Percentiles rank a stretch among this genome's conserved stretches.
Evolutionary conservation across 768 basidiomycete genomes (phyloP).

Genomic region (Rubroboletus satanas): DNA sequence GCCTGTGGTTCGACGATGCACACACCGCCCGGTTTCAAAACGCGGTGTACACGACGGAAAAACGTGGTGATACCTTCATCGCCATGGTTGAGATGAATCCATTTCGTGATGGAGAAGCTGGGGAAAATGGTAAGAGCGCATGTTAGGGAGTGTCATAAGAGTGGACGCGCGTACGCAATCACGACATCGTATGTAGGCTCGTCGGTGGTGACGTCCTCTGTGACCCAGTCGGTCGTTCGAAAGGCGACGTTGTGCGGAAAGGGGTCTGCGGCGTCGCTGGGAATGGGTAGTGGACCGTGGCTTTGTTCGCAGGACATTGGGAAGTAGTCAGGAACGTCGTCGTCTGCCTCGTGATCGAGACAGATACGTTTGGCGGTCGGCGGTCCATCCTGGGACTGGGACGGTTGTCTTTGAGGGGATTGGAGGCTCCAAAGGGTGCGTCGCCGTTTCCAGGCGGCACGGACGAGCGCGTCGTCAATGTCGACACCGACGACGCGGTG

Average conservation of each 20-base stretch:
- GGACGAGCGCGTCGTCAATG: conserved; percentile 73
- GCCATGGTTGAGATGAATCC: conserved; percentile 84
- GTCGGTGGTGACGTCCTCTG: conserved; percentile 52
- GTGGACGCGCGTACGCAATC: conserved; percentile 58
- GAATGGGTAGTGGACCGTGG: conserved; percentile 72
- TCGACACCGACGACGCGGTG: conserved; percentile 77
- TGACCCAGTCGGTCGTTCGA: conserved; percentile 70
- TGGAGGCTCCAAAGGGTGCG: conserved; percentile 71
- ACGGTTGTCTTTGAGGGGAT: conserved; percentile 12
- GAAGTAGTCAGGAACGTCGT: conserved; percentile 48
- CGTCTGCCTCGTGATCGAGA: not conserved
- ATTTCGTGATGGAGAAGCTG: conserved; percentile 78
- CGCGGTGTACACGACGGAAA: conserved; percentile 57
- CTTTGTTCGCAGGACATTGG: conserved; percentile 73
- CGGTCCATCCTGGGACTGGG: not conserved
- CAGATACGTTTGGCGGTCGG: conserved; percentile 12
- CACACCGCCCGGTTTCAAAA: conserved; percentile 57
- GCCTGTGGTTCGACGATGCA: conserved; percentile 82
- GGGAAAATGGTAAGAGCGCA: not conserved
- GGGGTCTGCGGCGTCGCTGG: conserved; percentile 26
- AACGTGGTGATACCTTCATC: conserved; percentile 69
- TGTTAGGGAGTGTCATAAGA: not conserved
- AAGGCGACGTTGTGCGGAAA: conserved; percentile 85
- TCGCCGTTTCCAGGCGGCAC: conserved; percentile 70
- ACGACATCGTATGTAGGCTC: conserved; percentile 68